Base-by-base conservation (phyloP, 2,329 filamentous ascomycete species). In the Aspergillus proliferans region DNA sequence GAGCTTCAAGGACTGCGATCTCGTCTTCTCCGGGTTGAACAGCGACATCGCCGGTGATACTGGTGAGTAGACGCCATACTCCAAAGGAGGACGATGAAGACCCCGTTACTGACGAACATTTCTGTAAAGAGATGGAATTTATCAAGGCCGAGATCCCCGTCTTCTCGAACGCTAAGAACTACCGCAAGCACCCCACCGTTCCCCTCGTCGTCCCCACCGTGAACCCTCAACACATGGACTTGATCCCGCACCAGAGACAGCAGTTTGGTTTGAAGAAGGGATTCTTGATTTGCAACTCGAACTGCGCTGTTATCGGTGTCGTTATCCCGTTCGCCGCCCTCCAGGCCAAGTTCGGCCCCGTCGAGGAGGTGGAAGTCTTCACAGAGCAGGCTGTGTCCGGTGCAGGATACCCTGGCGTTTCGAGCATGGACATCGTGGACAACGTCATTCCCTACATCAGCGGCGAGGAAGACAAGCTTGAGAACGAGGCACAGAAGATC, bases 121-220 rank as follows among this genome's bases (percentile, higher is more conserved):
- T 34, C 19, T 6, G 15, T 49, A 42, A 61, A 91, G 91, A 97
- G 71, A 88, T 88, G 81, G 87, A 87, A 59, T 97, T 97, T 71
- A 80, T 95, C 64, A 86, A 86, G 66, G 85, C 89, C 52, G 85
- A 95, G 64, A 83, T 96, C 46, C 84, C 88, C 62, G 87, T 96
- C 68, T 97, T 98, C 77, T 95, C 90, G 62, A 98, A 97, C 71
- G 91, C 93, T 46, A 96, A 96, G 74, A 97, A 96, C 81, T 89
- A 95, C 79, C 87, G 93, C 61, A 86, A 86, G 67, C 85, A 95
- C 68, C 89, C 90, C 18, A 77, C 92, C 44, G 90, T 96, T 2
- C 93, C 93, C 9, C 84, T 97, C 64, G 87, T 97, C 56, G 91
- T 97, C 7, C 93, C 93, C 1, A 95, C 90, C 18, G 91, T 97